These are phyloP conservation scores for Clavulina sp. DNA, from an alignment of 768 basidiomycete species.

Conservation along the genomic window DNA sequence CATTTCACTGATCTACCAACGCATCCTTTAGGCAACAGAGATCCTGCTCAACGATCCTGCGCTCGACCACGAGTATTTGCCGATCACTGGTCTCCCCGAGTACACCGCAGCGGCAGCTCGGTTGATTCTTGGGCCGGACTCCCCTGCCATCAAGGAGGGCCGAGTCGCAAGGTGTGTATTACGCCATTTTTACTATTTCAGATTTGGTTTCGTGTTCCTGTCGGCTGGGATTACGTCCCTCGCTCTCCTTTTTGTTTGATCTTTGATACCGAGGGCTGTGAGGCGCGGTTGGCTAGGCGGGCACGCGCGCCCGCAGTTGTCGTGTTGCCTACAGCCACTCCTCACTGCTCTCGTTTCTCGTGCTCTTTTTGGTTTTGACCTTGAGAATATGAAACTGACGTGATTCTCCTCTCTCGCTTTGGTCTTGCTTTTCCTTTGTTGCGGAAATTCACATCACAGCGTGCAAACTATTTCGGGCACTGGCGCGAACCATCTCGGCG, in stretches of 20 bases:
- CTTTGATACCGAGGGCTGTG: not conserved
- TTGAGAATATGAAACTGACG: too few species aligned
- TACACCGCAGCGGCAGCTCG: slow-evolving; percentile 70
- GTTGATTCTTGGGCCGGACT: slow-evolving; percentile 60
- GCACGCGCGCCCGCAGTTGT: not conserved
- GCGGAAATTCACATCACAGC: too few species aligned
- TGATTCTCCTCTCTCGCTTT: too few species aligned
- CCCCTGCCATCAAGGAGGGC: slow-evolving; percentile 48
- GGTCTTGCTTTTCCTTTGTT: too few species aligned
- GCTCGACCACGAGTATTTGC: slow-evolving; percentile 84
- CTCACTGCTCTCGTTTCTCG: not conserved
- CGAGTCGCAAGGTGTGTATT: slow-evolving; percentile 36
- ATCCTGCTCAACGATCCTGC: slow-evolving; percentile 48
- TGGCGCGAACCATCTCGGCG: slow-evolving; percentile 87
- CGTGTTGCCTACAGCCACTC: not conserved
- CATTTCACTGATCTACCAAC: too few species aligned
- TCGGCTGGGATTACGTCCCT: too few species aligned
- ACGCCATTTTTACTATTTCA: not conserved
- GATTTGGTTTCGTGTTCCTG: not conserved
- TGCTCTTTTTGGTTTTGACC: not conserved
- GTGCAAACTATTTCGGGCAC: slow-evolving; percentile 94
- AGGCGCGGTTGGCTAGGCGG: not conserved
- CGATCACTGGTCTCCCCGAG: slow-evolving; percentile 72
- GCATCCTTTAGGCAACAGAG: slow-evolving; percentile 50
- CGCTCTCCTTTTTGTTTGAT: not conserved